Evolutionary conservation across 2,329 filamentous ascomycete genomes (phyloP).

Genomic region (Aspergillus pseudoviridinutans): DNA sequence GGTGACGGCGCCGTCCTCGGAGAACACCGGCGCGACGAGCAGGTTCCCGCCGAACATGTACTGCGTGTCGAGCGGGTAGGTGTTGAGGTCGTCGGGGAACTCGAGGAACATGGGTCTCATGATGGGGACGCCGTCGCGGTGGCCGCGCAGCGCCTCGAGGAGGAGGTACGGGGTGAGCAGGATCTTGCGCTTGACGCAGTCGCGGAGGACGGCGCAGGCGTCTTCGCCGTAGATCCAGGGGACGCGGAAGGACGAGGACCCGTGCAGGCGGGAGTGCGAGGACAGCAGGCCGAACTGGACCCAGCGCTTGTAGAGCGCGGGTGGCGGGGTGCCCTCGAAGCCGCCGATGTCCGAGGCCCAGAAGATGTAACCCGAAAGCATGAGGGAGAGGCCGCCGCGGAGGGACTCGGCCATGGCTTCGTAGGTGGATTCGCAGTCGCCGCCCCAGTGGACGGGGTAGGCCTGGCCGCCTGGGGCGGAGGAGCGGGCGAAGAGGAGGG

Average conservation of each 20-base stretch:
- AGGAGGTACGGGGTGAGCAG: slow-evolving; percentile 57
- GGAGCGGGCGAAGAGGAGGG: slow-evolving; percentile 65
- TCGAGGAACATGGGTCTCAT: slow-evolving; percentile 65
- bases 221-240: slow-evolving; percentile 69
- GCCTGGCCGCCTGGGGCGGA: slow-evolving; percentile 65
- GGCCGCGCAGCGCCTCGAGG: slow-evolving; percentile 48
- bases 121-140: slow-evolving; percentile 55
- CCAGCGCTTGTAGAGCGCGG: slow-evolving; percentile 73
- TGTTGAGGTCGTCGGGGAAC: slow-evolving; percentile 66
- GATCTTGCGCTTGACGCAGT: slow-evolving; percentile 53
- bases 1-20: slow-evolving; percentile 59
- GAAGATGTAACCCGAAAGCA: slow-evolving; percentile 62
- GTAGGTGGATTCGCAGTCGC: slow-evolving; percentile 70
- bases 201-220: slow-evolving; percentile 54
- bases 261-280: slow-evolving; percentile 67
- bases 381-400: slow-evolving; percentile 61
- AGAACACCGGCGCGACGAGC: slow-evolving; percentile 62
- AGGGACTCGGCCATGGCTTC: slow-evolving; percentile 70
- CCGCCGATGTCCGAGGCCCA: slow-evolving; percentile 70
- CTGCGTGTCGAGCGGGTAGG: slow-evolving; percentile 65
- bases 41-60: slow-evolving; percentile 68
- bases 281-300: slow-evolving; percentile 71
- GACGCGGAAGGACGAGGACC: slow-evolving; percentile 67
- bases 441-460: slow-evolving; percentile 69
- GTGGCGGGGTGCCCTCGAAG: slow-evolving; percentile 64